phyloP scores from a whole-genome alignment of 73 alveolate genomes.

The Blepharisma stoltei region DNA sequence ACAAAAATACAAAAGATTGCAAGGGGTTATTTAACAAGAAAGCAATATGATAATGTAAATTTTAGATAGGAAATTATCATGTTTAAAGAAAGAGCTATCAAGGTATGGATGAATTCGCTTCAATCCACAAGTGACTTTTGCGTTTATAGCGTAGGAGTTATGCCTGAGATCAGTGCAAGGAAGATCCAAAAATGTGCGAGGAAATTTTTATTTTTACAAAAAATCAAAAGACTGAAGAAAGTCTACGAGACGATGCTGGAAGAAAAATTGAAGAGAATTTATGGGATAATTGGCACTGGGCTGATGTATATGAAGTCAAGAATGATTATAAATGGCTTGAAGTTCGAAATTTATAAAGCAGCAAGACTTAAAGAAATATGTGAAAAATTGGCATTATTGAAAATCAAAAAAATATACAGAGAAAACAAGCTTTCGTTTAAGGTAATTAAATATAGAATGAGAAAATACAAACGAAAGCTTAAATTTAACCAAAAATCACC shows the following conservation, averaged over 20 bases:
- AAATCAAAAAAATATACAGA: not conserved
- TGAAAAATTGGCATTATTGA: not conserved
- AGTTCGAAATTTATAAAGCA: not conserved
- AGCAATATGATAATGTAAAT: not conserved
- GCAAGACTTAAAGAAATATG: conserved; percentile 3
- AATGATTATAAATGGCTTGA: not conserved
- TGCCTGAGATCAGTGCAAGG: not conserved
- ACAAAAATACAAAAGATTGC: conserved; percentile 22
- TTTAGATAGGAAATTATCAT: conserved; percentile 14
- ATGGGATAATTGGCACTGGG: not conserved
- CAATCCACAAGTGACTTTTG: not conserved
- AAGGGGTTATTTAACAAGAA: not conserved
- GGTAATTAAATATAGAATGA: not conserved
- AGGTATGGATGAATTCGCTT: not conserved
- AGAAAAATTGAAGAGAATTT: not conserved
- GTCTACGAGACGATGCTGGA: not conserved
- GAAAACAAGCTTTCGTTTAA: conserved; percentile 5
- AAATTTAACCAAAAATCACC: too few species aligned
- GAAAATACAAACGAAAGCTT: conserved; percentile 2
- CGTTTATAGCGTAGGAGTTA: not conserved
- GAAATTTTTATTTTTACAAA: not conserved
- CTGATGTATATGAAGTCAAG: not conserved
- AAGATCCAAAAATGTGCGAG: not conserved
- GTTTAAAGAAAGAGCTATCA: not conserved
- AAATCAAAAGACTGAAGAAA: not conserved